Evolutionary conservation across 169 alveolate genomes (phyloP).

Genomic region (Eimeria sp.): DNA sequence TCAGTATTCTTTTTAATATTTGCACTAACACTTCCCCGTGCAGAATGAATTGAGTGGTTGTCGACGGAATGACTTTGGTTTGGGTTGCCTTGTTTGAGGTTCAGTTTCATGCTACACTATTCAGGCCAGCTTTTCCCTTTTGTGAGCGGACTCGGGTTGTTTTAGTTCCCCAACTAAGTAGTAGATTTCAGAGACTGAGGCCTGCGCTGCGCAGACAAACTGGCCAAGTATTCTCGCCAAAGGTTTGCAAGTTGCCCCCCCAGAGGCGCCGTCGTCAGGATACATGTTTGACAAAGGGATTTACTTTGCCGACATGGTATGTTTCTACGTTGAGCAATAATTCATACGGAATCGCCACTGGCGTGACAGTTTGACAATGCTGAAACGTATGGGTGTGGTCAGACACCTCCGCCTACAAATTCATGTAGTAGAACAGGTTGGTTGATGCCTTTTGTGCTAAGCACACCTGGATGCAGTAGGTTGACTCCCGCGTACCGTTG

Average conservation of each 20-base stretch:
- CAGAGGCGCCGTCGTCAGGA: slow-evolving; percentile 96
- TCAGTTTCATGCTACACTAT: neutral
- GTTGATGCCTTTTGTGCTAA: neutral
- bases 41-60: neutral
- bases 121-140: neutral
- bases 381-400: neutral
- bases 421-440: neutral
- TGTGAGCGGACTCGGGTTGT: neutral
- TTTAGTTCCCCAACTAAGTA: neutral
- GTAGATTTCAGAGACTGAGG: neutral
- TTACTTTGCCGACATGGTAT: slow-evolving; percentile 95
- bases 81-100: neutral
- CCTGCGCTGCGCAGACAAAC: slow-evolving; percentile 86
- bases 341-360: neutral
- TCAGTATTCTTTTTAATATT: neutral
- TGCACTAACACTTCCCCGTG: neutral
- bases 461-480: neutral
- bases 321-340: neutral
- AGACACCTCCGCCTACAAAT: neutral
- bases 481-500: neutral
- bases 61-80: neutral
- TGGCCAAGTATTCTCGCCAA: slow-evolving; percentile 94
- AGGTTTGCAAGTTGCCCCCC: slow-evolving; percentile 96
- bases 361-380: neutral
- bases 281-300: slow-evolving; percentile 97